A percentile compares a stretch with the other conserved stretches of the same genome.
phyloP scores from a whole-genome alignment of 371 early-diverging fungal genomes.

The Syncephalis fuscata region DNA sequence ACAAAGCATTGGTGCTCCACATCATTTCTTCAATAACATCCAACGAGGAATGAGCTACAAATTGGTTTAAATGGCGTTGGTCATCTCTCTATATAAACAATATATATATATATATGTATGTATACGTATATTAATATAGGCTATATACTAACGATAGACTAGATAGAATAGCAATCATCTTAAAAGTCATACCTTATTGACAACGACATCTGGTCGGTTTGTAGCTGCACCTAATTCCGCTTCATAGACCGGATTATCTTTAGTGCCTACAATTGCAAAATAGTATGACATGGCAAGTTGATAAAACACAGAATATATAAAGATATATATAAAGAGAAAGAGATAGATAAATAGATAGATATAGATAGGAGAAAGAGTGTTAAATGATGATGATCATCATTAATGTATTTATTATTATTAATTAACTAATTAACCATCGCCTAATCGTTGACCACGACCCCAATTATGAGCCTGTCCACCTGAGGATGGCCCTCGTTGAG shows the following conservation, averaged over 20 bases:
- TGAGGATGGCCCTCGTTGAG: no score
- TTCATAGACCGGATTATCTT: constrained; percentile 88
- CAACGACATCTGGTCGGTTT: constrained; percentile 3
- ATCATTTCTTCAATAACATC: constrained; percentile 89
- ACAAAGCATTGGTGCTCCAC: constrained; percentile 72
- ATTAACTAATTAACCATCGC: no score
- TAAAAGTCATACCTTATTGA: not conserved
- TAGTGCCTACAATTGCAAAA: constrained; percentile 85
- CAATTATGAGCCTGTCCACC: no score
- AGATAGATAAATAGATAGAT: no score
- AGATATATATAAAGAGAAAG: not conserved
- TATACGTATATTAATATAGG: not conserved
- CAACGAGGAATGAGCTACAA: constrained; percentile 86
- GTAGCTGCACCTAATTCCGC: constrained; percentile 52
- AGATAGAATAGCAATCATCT: not conserved
- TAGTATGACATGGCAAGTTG: constrained; percentile 33
- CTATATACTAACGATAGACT: no score
- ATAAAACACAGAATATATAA: not conserved
- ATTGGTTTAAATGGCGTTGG: constrained; percentile 82
- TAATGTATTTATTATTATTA: no score
- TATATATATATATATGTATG: not conserved
- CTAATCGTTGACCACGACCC: no score
- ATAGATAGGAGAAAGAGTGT: no score
- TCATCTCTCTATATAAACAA: constrained; percentile 45
- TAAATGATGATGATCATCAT: no score